phyloP scores from a whole-genome alignment of 345 rosid species.

The Draba incana region DNA sequence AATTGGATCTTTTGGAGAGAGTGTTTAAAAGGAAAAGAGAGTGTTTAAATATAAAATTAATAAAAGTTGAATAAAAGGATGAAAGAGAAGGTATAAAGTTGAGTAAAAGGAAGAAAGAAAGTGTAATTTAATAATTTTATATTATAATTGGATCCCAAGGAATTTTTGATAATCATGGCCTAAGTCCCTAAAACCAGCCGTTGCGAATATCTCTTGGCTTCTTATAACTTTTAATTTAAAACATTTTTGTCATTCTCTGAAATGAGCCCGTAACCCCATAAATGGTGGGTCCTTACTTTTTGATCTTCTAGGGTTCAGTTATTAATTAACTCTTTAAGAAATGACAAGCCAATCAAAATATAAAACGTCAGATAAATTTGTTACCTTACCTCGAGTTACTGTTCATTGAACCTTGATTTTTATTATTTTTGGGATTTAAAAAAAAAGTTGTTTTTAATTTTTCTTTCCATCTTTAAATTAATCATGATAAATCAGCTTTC shows the following conservation, averaged over 20 bases:
- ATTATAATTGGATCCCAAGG: too few relatives aligned
- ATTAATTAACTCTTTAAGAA: background rate
- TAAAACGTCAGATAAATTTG: slow-evolving; percentile 19
- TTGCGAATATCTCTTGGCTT: slow-evolving; percentile 24
- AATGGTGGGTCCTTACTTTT: slow-evolving; percentile 6
- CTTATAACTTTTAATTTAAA: slow-evolving; percentile 35
- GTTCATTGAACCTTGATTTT: slow-evolving; percentile 32
- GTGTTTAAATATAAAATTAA: too few relatives aligned
- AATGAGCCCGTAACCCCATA: slow-evolving; percentile 16
- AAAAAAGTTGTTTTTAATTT: background rate
- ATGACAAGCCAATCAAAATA: slow-evolving; percentile 23
- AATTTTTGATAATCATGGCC: too few relatives aligned
- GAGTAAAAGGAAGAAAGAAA: too few relatives aligned
- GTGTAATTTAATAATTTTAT: too few relatives aligned
- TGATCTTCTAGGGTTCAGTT: slow-evolving; percentile 1
- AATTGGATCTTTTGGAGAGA: too few relatives aligned
- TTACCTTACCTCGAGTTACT: slow-evolving; percentile 17
- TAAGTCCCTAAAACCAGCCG: slow-evolving; percentile 10
- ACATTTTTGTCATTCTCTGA: slow-evolving; percentile 34
- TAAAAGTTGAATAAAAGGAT: too few relatives aligned
- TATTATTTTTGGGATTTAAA: background rate
- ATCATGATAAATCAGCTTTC: background rate
- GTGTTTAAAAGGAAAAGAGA: too few relatives aligned
- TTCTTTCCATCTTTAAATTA: background rate
- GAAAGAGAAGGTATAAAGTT: too few relatives aligned